A percentile compares a stretch with the other conserved stretches of the same genome.
phyloP scores from a whole-genome alignment of 2,329 filamentous ascomycete genomes.

The Pseudocercospora crystallina region DNA sequence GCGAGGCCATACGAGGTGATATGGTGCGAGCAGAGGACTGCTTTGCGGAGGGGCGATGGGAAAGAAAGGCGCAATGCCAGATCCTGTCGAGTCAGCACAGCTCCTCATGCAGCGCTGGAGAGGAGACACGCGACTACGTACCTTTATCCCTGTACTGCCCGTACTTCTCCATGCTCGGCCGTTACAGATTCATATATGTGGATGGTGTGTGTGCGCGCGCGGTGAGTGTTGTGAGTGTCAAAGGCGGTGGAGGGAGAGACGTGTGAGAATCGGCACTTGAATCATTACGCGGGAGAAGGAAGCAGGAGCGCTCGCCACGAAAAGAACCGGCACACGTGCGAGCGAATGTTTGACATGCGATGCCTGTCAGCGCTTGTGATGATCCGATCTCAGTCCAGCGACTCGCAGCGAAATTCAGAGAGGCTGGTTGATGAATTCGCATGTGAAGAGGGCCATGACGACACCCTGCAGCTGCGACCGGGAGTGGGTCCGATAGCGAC shows the following conservation, averaged over 20 bases:
- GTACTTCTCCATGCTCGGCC: constrained; percentile 80
- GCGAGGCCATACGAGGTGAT: constrained; percentile 27
- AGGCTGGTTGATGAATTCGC: too few relatives aligned
- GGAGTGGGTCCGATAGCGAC: too few relatives aligned
- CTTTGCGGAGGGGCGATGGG: constrained; percentile 69
- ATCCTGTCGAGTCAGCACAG: constrained; percentile 58
- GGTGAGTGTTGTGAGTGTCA: background rate
- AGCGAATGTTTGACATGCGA: too few relatives aligned
- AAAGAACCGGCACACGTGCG: too few relatives aligned
- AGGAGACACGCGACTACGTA: constrained; percentile 38
- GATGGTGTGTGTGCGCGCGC: background rate
- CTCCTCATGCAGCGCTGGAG: constrained; percentile 7
- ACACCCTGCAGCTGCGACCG: too few relatives aligned
- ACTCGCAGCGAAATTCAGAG: too few relatives aligned
- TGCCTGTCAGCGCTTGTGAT: too few relatives aligned
- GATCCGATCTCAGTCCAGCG: too few relatives aligned
- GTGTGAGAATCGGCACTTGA: background rate
- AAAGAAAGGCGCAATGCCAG: constrained; percentile 94
- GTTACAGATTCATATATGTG: constrained; percentile 1
- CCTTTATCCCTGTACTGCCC: constrained; percentile 90
- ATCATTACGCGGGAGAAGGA: too few relatives aligned
- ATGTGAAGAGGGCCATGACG: too few relatives aligned
- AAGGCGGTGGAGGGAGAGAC: background rate
- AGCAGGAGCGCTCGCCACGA: too few relatives aligned
- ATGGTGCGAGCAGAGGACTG: constrained; percentile 59